A percentile compares a stretch with the other conserved stretches of the same genome.
phyloP scores from a whole-genome alignment of 23 red algal genomes.

The Cyanidiococcus yangmingshanensis region DNA sequence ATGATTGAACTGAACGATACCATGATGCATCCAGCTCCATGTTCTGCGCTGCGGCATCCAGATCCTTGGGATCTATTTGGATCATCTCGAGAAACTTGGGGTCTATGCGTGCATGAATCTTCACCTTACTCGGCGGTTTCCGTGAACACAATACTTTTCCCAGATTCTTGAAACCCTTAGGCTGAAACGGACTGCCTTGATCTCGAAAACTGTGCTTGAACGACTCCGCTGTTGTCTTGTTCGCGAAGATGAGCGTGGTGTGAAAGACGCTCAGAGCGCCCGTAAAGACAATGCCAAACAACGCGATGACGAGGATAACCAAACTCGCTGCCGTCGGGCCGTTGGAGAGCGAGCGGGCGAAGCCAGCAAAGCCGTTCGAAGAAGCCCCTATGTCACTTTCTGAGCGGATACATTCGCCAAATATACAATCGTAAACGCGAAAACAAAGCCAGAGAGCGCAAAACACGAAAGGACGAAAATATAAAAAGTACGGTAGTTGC shows the following conservation, averaged over 20 bases:
- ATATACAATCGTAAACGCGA: conserved; percentile 42
- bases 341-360: conserved; percentile 21
- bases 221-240: conserved; percentile 86
- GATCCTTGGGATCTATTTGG: neutral
- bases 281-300: conserved; percentile 54
- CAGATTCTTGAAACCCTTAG: conserved; percentile 8
- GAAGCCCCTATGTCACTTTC: conserved; percentile 1
- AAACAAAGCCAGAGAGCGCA: conserved; percentile 40
- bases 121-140: conserved; percentile 33
- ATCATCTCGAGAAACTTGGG: conserved; percentile 8
- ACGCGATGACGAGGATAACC: conserved; percentile 43
- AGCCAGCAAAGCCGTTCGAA: conserved; percentile 27
- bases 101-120: conserved; percentile 6
- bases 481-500: conserved; percentile 83
- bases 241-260: conserved; percentile 71
- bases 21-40: neutral
- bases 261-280: conserved; percentile 73
- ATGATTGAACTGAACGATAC: neutral
- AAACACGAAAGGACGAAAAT: conserved; percentile 46
- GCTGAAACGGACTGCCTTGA: conserved; percentile 17
- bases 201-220: conserved; percentile 41
- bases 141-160: conserved; percentile 16
- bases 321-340: conserved; percentile 43
- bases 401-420: conserved; percentile 16
- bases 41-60: neutral